Base-by-base conservation (phyloP, 2,329 filamentous ascomycete genomes). In the Paracoccidioides brasiliensis region DNA sequence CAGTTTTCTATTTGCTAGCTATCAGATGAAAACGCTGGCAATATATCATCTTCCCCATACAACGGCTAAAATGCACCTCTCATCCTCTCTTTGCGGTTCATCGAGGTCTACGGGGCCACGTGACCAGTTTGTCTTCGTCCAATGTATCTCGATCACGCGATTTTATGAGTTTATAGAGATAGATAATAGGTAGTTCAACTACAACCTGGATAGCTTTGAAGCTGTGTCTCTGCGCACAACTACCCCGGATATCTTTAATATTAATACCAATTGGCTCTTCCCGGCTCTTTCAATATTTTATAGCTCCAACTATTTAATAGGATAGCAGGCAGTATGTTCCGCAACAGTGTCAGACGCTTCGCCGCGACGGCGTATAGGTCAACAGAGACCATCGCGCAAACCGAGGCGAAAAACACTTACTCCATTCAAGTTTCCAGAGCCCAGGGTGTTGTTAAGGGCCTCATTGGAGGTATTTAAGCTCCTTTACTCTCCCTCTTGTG, bases 361-460 rank as follows among this genome's bases (percentile, higher is more conserved):
- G 78, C 81, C 55, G 81, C 80, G 28, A 81, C 80, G 57, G 80
- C 82, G 58, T 72, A 77, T 63, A 79, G 81, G 57, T 76, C 69
- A 66, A 76, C 68, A 40, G 74, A 80, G 56, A 69, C 66, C 37
- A 64, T 70, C 33, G 69, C 72, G 7, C 70, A 76, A 55, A 71
- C 74, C 55, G 76, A 79, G 60, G 73, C 72, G 8, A 68, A 71
- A 15, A 78, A 80, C 59, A 67, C 80, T 48, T 82, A 88, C 66
- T 83, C 83, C 33, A 76, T 91, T 58, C 79, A 79, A 60, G 83
- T 95, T 57, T 89, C 88, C 44, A 82, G 82, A 67, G 87, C 87
- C 35, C 90, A 95, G 70, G 86, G 88, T 56, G 74, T 88, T 57
- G 84, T 88, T 52, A 80, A 85, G 68, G 85, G 88, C 49, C 78